Evolutionary conservation across 2,329 filamentous ascomycete genomes (phyloP).

Genomic region (Ophiocordyceps camponoti-rufipedis): DNA sequence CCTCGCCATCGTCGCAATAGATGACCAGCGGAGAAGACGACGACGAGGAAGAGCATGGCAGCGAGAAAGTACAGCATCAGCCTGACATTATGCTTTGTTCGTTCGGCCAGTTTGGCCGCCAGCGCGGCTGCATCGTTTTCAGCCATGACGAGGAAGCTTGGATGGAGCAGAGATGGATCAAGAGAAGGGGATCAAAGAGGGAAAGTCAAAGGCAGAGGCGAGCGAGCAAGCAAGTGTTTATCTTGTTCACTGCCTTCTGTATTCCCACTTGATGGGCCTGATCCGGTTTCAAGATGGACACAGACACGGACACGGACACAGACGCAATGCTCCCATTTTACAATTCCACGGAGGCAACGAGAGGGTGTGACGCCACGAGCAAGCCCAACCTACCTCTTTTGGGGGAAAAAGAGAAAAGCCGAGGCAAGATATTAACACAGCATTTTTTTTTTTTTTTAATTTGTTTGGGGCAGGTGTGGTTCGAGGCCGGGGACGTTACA

Average conservation of each 20-base stretch:
- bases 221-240: too few species aligned
- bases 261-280: neutral
- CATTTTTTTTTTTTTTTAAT: neutral
- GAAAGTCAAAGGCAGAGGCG: neutral
- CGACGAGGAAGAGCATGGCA: conserved; percentile 1
- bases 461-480: neutral
- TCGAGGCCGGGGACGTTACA: neutral
- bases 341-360: neutral
- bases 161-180: neutral
- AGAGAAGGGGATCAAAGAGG: neutral
- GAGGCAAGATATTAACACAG: too few species aligned
- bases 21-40: conserved; percentile 2
- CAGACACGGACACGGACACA: neutral
- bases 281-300: neutral
- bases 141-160: neutral
- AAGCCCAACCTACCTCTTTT: too few species aligned
- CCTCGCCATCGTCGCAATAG: neutral
- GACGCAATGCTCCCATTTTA: neutral
- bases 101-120: neutral
- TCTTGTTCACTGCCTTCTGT: neutral
- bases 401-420: too few species aligned
- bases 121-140: neutral
- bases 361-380: too few species aligned
- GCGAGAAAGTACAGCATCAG: conserved; percentile 3
- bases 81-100: conserved; percentile 1